phyloP scores from a whole-genome alignment of 805 yeast species.

The Wickerhamiella alocasiicola region DNA sequence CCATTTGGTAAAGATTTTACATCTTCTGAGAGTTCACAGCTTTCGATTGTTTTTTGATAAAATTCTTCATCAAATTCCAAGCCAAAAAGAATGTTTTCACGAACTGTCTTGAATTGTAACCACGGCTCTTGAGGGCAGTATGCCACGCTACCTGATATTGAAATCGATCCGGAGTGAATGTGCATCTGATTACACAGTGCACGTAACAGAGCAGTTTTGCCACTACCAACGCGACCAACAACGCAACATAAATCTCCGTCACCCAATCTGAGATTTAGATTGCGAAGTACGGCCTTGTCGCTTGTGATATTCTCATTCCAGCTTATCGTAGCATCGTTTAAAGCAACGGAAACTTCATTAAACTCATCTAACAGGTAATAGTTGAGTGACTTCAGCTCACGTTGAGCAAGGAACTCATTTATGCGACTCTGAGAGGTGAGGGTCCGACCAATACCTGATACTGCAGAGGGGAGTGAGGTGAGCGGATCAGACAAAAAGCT shows the following conservation, averaged over 20 bases:
- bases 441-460: slow-evolving; percentile 14
- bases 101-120: slow-evolving; percentile 84
- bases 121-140: slow-evolving; percentile 84
- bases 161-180: slow-evolving; percentile 54
- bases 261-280: slow-evolving; percentile 48
- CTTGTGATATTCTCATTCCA: slow-evolving; percentile 29
- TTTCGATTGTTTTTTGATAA: slow-evolving; percentile 61
- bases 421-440: slow-evolving; percentile 17
- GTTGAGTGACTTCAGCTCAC: slow-evolving; percentile 13
- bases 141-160: slow-evolving; percentile 57
- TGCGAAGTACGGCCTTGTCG: slow-evolving; percentile 25
- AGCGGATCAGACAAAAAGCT: slow-evolving; percentile 41
- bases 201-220: slow-evolving; percentile 74
- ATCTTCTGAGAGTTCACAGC: slow-evolving; percentile 74
- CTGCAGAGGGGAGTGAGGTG: slow-evolving; percentile 14
- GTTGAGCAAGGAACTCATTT: slow-evolving; percentile 15
- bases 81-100: slow-evolving; percentile 77
- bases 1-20: slow-evolving; percentile 66
- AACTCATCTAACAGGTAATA: slow-evolving; percentile 6
- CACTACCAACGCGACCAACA: slow-evolving; percentile 83
- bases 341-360: slow-evolving; percentile 7
- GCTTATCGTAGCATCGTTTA: slow-evolving; percentile 10
- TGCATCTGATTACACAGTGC: slow-evolving; percentile 68
- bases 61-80: slow-evolving; percentile 64
- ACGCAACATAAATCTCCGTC: slow-evolving; percentile 76